Base-by-base conservation (phyloP, 306 rosid genomes). In the Pueraria montana region DNA sequence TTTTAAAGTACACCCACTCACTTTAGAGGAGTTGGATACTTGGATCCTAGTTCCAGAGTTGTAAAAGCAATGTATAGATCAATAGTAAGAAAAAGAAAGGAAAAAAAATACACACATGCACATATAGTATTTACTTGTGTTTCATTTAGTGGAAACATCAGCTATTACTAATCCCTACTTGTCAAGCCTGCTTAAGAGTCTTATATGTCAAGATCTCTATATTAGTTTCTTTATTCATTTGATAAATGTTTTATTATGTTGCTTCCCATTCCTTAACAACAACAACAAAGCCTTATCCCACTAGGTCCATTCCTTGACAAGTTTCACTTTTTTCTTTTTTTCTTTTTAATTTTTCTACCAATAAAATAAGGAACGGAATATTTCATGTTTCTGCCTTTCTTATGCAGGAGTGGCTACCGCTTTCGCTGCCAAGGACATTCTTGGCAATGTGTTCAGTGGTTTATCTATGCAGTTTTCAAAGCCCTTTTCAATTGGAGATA, bases 401-500 rank as follows among this genome's bases (percentile, higher is more conserved):
- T 69, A 36, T 83, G 74, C 90, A 96, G 98, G 99, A 87, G 97
- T 96, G 72, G 97, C 98, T 68, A 87, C 93, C 79, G 99, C 99
- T 73, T 96, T 96, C 77, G 97, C 96, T 84, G 93, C 98, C 21
- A 89, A 77, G 82, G 98, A 96, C 56, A 70, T 96, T 58, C 98
- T 96, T 78, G 98, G 98, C 48, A 96, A 96, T 76, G 90, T 96
- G 64, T 86, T 92, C 59, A 96, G 97, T 71, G 98, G 99, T 81
- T 84, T 93, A 65, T 86, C 91, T 21, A 88, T 96, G 94, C 99
- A 96, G 68, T 96, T 96, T 83, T 90, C 96, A 2, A 90, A 85
- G 91, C 99, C 98, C 50, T 96, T 96, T 82, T 92, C 99, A 55
- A 83, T 94, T 21, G 99, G 97, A 88, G 99, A 96, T 86, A 96